Evolutionary conservation across 1,284 basidiomycete species (phyloP), one percentile per base, ranked within the genome.

Genomic region (Omphalotus olearius): DNA sequence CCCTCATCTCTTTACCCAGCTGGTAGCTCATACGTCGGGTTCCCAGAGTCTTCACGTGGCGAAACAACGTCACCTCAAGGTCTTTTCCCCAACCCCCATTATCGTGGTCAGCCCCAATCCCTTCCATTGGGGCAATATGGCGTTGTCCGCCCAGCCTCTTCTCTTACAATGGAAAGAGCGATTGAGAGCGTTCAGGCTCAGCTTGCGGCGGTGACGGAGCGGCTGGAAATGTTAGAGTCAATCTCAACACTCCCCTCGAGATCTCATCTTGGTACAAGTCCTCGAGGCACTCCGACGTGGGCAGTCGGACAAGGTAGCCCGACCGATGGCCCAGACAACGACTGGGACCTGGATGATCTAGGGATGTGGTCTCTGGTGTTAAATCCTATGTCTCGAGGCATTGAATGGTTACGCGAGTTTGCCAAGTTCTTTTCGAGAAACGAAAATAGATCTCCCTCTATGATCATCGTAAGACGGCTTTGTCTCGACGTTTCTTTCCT

Each of bases 161-260:
- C 70, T 17, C 61, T 67, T 40, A 67, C 73, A 33, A 69, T 93
- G 43, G 89, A 92, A 63, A 77, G 78, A 48, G 88, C 87, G 0
- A 72, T 96, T 10, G 89, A 93, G 65, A 85, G 81, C 57, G 81
- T 94, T 51, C 95, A 98, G 65, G 85, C 88, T 0, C 91, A 94
- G 53, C 73, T 98, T 6, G 88, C 91, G 1, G 93, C 94, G 1
- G 76, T 98, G 36, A 88, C 86, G 33, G 95, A 98, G 67, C 84
- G 95, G 10, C 73, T 98, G 25, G 86, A 91, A 58, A 75, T 78
- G 5, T 70, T 95, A 16, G 93, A 95, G 57, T 73, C 76, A 2
- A 65, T 75, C 17, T 67, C 67, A 23, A 61, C 65, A 20, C 63
- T 66, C 39, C 65, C 68, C 37, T 68, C 68, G 37, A 64, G 66